A percentile compares a stretch with the other conserved stretches of the same genome.
phyloP scores from a whole-genome alignment of 768 basidiomycete species.

The Baorangia bicolor region DNA sequence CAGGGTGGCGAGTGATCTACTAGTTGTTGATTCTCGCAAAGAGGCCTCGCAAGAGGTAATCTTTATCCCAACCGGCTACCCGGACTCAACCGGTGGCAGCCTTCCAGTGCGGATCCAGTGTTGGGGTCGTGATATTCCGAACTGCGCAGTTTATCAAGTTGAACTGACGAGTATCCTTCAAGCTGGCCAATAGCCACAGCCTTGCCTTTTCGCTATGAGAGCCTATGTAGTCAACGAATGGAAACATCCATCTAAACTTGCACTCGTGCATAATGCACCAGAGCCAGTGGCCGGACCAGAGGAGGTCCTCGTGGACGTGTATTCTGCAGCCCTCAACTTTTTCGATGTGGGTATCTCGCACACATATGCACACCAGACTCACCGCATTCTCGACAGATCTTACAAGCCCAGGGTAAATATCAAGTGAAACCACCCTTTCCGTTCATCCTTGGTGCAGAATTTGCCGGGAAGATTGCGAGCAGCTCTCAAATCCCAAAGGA shows the following conservation, averaged over 20 bases:
- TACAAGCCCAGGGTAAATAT: conserved; percentile 89
- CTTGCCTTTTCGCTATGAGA: conserved; percentile 52
- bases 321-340: conserved; percentile 76
- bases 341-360: conserved; percentile 51
- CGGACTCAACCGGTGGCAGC: conserved; percentile 5
- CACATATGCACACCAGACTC: conserved; percentile 11
- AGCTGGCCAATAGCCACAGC: neutral
- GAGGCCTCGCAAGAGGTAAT: too few species aligned
- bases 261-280: conserved; percentile 52
- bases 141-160: neutral
- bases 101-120: neutral
- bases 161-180: neutral
- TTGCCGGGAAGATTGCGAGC: conserved; percentile 72
- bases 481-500: conserved; percentile 76
- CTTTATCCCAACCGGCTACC: neutral
- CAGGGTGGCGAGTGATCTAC: too few species aligned
- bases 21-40: neutral
- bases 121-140: neutral
- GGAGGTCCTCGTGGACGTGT: conserved; percentile 73
- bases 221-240: conserved; percentile 74
- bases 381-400: conserved; percentile 47
- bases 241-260: conserved; percentile 64
- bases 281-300: conserved; percentile 49
- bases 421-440: conserved; percentile 82
- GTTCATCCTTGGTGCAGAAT: conserved; percentile 82